These are phyloP conservation scores for Chlamydomonas schloesseri DNA, from an alignment of 139 green algal genomes.

Conservation along the genomic window DNA sequence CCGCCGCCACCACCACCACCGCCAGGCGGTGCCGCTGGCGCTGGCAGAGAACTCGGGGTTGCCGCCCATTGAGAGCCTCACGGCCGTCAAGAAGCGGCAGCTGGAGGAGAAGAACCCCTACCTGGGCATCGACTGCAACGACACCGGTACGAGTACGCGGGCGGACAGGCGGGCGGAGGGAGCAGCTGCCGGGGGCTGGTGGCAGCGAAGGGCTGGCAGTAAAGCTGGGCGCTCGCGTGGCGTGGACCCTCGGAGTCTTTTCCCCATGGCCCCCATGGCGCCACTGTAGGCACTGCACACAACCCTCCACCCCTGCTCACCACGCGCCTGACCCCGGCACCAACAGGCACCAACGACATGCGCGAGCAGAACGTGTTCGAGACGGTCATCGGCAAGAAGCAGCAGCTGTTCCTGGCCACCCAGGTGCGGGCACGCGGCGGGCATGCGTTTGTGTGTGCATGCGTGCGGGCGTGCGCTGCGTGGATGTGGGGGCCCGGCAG, in stretches of 20 bases:
- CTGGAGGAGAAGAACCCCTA: slow-evolving; percentile 90
- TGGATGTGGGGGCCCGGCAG: not conserved
- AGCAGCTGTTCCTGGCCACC: slow-evolving; percentile 98
- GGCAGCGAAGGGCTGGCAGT: too few relatives aligned
- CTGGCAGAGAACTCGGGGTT: slow-evolving; percentile 97
- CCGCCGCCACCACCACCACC: slow-evolving; percentile 49
- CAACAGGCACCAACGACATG: slow-evolving; percentile 98
- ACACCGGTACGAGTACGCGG: slow-evolving; percentile 56
- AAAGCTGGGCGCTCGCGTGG: too few relatives aligned
- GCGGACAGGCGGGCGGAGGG: too few relatives aligned
- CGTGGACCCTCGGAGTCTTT: too few relatives aligned
- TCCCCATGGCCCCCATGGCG: too few relatives aligned
- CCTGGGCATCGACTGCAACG: slow-evolving; percentile 98
- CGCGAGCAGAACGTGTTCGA: slow-evolving; percentile 98
- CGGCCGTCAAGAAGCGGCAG: slow-evolving; percentile 86
- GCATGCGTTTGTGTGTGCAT: too few relatives aligned
- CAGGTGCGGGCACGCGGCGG: slow-evolving; percentile 71
- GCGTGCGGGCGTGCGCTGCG: not conserved
- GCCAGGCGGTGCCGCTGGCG: slow-evolving; percentile 88
- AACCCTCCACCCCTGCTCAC: too few relatives aligned
- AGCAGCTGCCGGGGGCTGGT: too few relatives aligned
- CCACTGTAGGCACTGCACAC: too few relatives aligned
- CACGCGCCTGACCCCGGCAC: too few relatives aligned
- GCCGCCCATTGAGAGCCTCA: slow-evolving; percentile 92
- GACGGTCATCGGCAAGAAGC: slow-evolving; percentile 97